Base-by-base conservation (phyloP, 805 yeast species). In the Suhomyces kilbournensis region DNA sequence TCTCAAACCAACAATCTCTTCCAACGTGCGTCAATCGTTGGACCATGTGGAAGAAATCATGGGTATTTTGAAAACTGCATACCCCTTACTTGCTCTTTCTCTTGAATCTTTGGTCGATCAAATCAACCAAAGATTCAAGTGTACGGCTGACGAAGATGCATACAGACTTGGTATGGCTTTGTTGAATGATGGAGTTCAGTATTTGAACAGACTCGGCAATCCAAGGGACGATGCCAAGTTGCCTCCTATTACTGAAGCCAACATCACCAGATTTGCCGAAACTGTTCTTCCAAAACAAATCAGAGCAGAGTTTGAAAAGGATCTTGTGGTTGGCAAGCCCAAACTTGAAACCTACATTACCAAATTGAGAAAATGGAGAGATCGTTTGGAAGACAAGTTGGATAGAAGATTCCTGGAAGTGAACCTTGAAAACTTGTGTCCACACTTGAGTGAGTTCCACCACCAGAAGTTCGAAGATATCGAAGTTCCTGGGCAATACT, bases 401-500 rank as follows among this genome's bases (percentile, higher is more conserved):
- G 98, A 94, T 66, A 79, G 96, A 57, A 80, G 96, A 53, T 86
- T 90, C 52, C 81, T 85, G 26, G 82, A 83, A 60, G 88, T 91
- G 47, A 88, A 91, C 60, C 71, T 94, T 56, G 99, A 94, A 70
- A 84, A 91, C 52, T 77, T 94, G 56, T 91, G 97, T 62, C 97
- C 98, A 14, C 98, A 93, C 61, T 77, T 94, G 68, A 87, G 96
- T 66, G 97, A 92, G 66, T 94, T 96, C 82, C 99, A 94, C 70
- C 97, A 94, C 67, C 98, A 94, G 68, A 93, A 91, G 70, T 94
- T 94, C 65, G 99, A 94, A 67, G 99, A 94, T 47, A 90, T 94
- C 53, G 99, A 94, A 67, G 85, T 94, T 53, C 99, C 99, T 0
- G 99, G 99, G 1, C 99, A 94, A 66, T 94, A 94, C 64, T 74